Evolutionary conservation across 2,329 filamentous ascomycete species (phyloP), one percentile per base, ranked within the genome.

Genomic region (Monilinia fructicola): DNA sequence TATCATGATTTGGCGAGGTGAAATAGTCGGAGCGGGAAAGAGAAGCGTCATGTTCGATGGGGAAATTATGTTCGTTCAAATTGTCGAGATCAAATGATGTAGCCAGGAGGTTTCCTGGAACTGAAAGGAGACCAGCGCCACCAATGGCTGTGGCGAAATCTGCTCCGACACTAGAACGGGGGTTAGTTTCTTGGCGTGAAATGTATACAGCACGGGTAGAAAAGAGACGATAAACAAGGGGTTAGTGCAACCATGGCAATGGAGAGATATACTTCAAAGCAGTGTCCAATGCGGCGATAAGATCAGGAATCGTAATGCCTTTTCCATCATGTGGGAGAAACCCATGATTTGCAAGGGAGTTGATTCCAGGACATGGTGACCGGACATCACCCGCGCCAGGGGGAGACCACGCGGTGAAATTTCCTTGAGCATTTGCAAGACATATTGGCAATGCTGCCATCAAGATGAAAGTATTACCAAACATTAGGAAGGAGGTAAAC

Each of bases 1-100:
- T 31, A 6, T 60, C 42, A 21, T 48, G 42, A 28, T 14, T 26
- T 50, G 21, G 21, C 38, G 28, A 48, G 31, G 76, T 72, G 65
- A 71, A 75, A 54, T 72, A 73, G 65, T 79, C 77, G 12, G 73
- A 69, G 42, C 78, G 72, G 23, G 72, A 75, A 46, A 78, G 67
- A 35, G 73, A 75, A 10, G 73, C 76, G 65, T 78, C 77, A 69
- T 79, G 77, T 70, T 79, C 77, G 65, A 78, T 78, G 18, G 74
- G 71, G 54, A 75, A 75, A 68, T 77, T 75, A 69, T 78, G 74
- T 55, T 71, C 65, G 23, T 62, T 54, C 4, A 75, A 56, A 50
- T 73, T 55, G 21, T 69, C 53, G 12, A 76, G 69, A 40, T 73
- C 62, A 64, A 76, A 75, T 9, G 65, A 67, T 18, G 65, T 67